Base-by-base conservation (phyloP, 306 rosid species). In the Acacia acuminata region DNA sequence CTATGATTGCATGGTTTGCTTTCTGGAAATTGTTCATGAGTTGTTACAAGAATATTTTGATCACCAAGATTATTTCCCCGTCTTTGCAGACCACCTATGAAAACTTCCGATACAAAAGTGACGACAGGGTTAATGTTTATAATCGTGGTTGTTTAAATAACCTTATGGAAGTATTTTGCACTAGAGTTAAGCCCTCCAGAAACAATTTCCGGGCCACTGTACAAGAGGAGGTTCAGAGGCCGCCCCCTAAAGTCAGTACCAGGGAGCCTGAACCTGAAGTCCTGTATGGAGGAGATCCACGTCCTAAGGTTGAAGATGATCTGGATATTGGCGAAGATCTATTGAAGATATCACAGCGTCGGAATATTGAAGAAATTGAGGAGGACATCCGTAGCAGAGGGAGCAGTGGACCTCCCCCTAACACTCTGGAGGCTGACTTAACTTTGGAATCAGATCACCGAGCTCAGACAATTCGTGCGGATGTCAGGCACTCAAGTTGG, bases 291-390 rank as follows among this genome's bases (percentile, higher is more conserved):
- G 96, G 82, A 73, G 90, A 94, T 83, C 90, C 88, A 58, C 98
- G 97, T 22, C 84, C 94, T 2, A 94, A 94, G 86, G 98, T 94
- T 61, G 98, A 93, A 87, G 95, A 89, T 38, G 97, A 94, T 85
- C 90, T 90, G 61, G 98, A 89, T 65, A 93, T 93, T 77, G 97
- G 97, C 16, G 98, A 94, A 84, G 97, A 94, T 84, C 80, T 94
- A 43, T 79, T 94, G 86, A 94, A 94, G 87, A 94, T 94, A 83
- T 94, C 98, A 7, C 98, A 94, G 84, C 93, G 98, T 38, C 92
- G 93, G 81, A 91, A 93, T 70, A 73, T 91, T 11, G 97, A 89
- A 82, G 97, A 91, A 55, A 86, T 94, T 6, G 93, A 84, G 0
- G 95, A 93, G 77, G 98, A 90, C 72, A 87, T 90, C 77, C 90